Percentiles rank a stretch among this genome's conserved stretches.
Evolutionary conservation across 75 land plant genomes (phyloP).

Genomic region (Larix kaempferi): DNA sequence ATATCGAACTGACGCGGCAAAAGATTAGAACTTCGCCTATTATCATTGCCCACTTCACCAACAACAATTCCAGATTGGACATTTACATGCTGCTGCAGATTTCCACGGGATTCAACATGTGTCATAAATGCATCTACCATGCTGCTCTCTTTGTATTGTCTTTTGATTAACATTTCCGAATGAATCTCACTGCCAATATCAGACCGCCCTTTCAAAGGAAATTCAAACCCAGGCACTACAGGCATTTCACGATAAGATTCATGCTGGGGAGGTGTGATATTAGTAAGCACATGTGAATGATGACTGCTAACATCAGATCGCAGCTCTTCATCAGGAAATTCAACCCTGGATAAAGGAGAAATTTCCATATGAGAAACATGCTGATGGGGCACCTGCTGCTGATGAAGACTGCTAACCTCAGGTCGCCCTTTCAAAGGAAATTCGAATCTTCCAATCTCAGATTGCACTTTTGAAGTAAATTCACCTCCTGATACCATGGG

Average conservation of each 20-base stretch:
- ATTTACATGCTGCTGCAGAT: neutral
- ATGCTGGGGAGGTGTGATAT: neutral
- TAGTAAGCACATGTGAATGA: neutral
- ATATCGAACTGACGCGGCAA: neutral
- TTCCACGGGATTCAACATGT: neutral
- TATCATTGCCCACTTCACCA: neutral
- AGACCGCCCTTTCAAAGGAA: constrained; percentile 3
- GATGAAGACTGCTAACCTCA: neutral
- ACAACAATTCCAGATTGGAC: constrained; percentile 3
- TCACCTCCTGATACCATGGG: neutral
- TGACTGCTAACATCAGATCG: neutral
- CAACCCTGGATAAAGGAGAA: no score
- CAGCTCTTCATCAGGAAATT: neutral
- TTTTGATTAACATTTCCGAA: neutral
- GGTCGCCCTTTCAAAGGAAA: neutral
- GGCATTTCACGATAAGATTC: neutral
- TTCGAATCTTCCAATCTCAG: neutral
- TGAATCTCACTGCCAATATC: constrained; percentile 6
- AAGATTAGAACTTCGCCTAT: neutral
- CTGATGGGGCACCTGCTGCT: neutral
- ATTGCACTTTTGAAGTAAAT: constrained; percentile 4
- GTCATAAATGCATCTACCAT: neutral
- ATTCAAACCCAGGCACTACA: neutral
- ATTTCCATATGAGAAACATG: no score
- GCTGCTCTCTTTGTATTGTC: neutral